Base-by-base conservation (phyloP, 23 red algal species). In the Gracilariopsis chorda region DNA sequence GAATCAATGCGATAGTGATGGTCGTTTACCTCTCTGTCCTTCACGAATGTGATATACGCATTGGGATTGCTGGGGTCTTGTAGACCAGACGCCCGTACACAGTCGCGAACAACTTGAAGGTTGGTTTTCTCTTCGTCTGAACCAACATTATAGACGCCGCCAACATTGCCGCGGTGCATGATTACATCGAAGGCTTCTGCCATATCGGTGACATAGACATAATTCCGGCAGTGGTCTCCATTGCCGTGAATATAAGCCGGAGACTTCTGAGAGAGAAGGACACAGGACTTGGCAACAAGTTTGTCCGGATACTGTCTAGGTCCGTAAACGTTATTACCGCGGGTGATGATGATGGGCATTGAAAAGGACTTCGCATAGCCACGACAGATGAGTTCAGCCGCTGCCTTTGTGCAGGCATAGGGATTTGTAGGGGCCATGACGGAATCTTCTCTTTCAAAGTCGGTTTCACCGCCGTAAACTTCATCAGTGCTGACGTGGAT, bases 301-400 rank as follows among this genome's bases (percentile, higher is more conserved):
- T 98, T 98, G 76, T 98, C 96, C n/a, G 96, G 96, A 77, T 88
- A 98, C 76, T 98, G 96, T 42, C 78, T 67, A 51, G 96, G 96
- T 35, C 96, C 96, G 67, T 98, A 98, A 5, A 95, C 96, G 46
- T 98, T 98, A 74, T 98, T 98, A 6, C 90, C 93, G 13, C 96
- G 77, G 11, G 96, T 98, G 32, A 98, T 94, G 34, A 98, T 92
- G 30, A 98, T 86, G 39, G 96, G 96, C 83, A 98, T 86, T 19
- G 83, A 84, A 82, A 95, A 98, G 48, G 90, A 90, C 61, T 92
- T 98, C 23, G 88, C 87, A 46, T 98, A 98, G 7, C 86, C 93
- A 37, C 90, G 62, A 41, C 90, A 93, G 32, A 98, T 94, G 21
- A 95, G 87, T 79, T 98, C 96, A 17, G 96, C 96, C 3, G 93